Percentiles rank a stretch among this genome's conserved stretches.
Conservation (phyloP, 2,329 filamentous ascomycete genomes). For the Monosporascus sp. region DNA sequence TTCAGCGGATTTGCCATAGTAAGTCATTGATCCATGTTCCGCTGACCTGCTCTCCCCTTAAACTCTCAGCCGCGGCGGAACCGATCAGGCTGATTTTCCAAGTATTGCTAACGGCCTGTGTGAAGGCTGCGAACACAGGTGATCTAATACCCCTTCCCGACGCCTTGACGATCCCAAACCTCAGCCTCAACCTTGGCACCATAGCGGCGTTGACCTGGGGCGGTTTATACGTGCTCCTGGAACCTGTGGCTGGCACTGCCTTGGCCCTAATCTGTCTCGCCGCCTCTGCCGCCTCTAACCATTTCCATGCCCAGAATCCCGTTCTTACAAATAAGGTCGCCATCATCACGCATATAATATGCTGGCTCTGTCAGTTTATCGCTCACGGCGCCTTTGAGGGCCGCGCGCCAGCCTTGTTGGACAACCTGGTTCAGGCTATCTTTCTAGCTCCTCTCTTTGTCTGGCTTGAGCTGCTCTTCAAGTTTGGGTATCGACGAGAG, state of each 20-base stretch:
- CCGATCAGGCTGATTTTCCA: background rate
- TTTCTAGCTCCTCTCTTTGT: constrained; percentile 95
- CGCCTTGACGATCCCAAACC: constrained; percentile 62
- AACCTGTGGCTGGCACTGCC: constrained; percentile 81
- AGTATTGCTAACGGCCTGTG: constrained; percentile 14
- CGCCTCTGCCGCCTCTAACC: constrained; percentile 69
- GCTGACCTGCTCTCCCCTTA: background rate
- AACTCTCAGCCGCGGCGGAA: no score
- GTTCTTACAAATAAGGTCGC: constrained; percentile 50
- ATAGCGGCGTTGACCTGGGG: constrained; percentile 64
- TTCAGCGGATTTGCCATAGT: constrained; percentile 68
- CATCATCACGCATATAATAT: constrained; percentile 61
- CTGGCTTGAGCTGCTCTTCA: constrained; percentile 92
- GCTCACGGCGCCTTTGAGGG: constrained; percentile 88
- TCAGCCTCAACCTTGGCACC: constrained; percentile 61
- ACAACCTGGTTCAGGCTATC: constrained; percentile 86
- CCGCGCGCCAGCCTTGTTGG: constrained; percentile 79
- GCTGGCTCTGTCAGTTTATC: constrained; percentile 86
- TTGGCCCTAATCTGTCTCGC: constrained; percentile 72
- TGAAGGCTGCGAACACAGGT: constrained; percentile 56
- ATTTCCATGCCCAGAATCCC: constrained; percentile 57
- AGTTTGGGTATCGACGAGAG: constrained; percentile 82
- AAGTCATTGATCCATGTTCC: constrained; percentile 26
- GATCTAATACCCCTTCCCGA: constrained; percentile 58
- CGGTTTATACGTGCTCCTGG: constrained; percentile 81